Evolutionary conservation across 1,284 basidiomycete genomes (phyloP).

Genomic region (Sanghuangporus baumii): DNA sequence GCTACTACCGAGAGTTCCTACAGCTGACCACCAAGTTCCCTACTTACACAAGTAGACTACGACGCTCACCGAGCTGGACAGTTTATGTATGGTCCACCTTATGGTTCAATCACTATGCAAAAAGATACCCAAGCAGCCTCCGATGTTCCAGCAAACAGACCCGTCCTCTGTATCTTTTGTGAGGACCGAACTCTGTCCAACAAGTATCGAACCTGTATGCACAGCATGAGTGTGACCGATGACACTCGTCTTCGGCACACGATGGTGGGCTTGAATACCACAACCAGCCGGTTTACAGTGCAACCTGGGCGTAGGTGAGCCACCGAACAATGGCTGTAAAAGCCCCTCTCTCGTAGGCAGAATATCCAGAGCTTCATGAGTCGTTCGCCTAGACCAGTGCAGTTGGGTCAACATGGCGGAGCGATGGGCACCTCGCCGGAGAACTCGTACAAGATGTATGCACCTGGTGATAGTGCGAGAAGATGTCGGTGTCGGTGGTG

Average conservation of each 20-base stretch:
- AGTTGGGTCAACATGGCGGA: slow-evolving; percentile 35
- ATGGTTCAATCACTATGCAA: slow-evolving; percentile 70
- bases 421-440: slow-evolving; percentile 56
- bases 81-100: slow-evolving; percentile 59
- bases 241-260: slow-evolving; percentile 49
- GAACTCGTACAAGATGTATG: slow-evolving; percentile 65
- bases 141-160: slow-evolving; percentile 46
- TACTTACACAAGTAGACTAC: slow-evolving; percentile 29
- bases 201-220: slow-evolving; percentile 53
- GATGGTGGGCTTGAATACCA: slow-evolving; percentile 61
- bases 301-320: slow-evolving; percentile 50
- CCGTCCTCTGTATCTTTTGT: slow-evolving; percentile 58
- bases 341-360: slow-evolving; percentile 42
- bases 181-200: slow-evolving; percentile 47
- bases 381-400: slow-evolving; percentile 42
- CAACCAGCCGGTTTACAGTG: slow-evolving; percentile 42
- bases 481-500: slow-evolving; percentile 61
- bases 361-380: slow-evolving; percentile 68
- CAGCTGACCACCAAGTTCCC: too few relatives aligned
- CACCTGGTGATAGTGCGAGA: slow-evolving; percentile 26
- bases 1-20: too few relatives aligned
- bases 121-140: slow-evolving; percentile 51
- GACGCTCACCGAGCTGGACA: slow-evolving; percentile 42
- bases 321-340: slow-evolving; percentile 50
- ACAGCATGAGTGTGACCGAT: slow-evolving; percentile 51